These are phyloP conservation scores for Bullera alba DNA, from an alignment of 768 basidiomycete species.

Conservation along the genomic window DNA sequence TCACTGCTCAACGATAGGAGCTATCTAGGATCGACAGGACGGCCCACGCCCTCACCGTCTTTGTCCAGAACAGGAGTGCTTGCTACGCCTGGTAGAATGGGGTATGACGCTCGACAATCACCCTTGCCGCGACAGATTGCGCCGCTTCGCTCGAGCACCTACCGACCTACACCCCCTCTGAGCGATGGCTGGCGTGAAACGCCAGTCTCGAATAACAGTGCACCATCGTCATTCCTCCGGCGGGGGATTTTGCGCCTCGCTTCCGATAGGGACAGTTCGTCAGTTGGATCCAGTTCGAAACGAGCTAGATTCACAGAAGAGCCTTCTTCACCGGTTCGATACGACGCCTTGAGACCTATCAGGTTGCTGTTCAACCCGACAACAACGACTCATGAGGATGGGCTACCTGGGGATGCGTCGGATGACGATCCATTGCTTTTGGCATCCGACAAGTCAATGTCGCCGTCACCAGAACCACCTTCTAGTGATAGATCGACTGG, in stretches of 20 bases:
- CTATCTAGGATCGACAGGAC: too few species aligned
- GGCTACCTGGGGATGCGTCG: background rate
- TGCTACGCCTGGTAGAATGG: background rate
- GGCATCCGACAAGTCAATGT: background rate
- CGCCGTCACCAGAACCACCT: slow-evolving; percentile 9
- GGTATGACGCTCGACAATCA: background rate
- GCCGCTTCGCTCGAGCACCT: background rate
- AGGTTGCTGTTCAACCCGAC: background rate
- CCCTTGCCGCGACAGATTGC: background rate
- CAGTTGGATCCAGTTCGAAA: background rate
- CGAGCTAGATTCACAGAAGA: background rate
- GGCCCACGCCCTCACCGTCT: background rate
- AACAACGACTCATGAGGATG: background rate
- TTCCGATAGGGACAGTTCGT: background rate
- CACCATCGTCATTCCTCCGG: background rate
- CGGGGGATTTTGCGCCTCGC: background rate
- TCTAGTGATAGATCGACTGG: slow-evolving; percentile 61
- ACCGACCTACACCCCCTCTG: background rate
- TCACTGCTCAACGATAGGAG: too few species aligned
- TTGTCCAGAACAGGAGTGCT: background rate
- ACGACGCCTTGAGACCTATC: background rate
- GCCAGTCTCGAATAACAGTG: background rate
- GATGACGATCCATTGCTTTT: too few species aligned
- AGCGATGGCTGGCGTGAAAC: background rate
- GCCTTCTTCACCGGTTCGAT: background rate